Evolutionary conservation across 2,329 filamentous ascomycete species (phyloP).

Genomic region (Cercospora zeae-maydis): DNA sequence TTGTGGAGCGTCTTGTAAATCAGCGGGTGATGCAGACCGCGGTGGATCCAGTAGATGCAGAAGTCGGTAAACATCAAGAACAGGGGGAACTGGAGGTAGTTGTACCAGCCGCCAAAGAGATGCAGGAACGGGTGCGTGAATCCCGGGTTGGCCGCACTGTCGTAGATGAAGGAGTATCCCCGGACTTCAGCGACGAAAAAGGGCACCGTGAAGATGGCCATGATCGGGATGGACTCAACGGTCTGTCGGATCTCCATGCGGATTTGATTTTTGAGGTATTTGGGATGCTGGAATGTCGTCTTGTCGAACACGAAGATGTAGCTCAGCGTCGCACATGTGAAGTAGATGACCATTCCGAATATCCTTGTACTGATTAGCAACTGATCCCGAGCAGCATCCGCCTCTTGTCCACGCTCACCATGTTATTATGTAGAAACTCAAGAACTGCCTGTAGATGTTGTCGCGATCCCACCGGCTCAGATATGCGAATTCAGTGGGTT

Average conservation of each 20-base stretch:
- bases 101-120: conserved; percentile 55
- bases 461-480: conserved; percentile 74
- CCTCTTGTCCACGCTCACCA: conserved; percentile 58
- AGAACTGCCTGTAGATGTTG: conserved; percentile 68
- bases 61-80: conserved; percentile 88
- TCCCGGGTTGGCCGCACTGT: conserved; percentile 46
- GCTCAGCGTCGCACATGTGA: conserved; percentile 74
- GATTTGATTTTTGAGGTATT: conserved; percentile 93
- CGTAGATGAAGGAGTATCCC: conserved; percentile 84
- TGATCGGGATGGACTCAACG: conserved; percentile 70
- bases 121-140: conserved; percentile 32
- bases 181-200: conserved; percentile 80
- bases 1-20: conserved; percentile 92
- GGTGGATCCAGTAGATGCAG: conserved; percentile 88
- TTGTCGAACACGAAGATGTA: conserved; percentile 92
- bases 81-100: conserved; percentile 75
- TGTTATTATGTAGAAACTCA: conserved; percentile 77
- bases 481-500: conserved; percentile 73
- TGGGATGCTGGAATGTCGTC: conserved; percentile 79
- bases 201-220: conserved; percentile 76
- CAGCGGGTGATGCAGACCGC: conserved; percentile 72
- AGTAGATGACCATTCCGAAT: conserved; percentile 82
- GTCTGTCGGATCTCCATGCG: conserved; percentile 80
- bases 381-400: not conserved
- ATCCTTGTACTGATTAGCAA: conserved; percentile 56